Evolutionary conservation across 1,139 yeast genomes (phyloP).

Genomic region (Lodderomyces pseudojiufengensis): DNA sequence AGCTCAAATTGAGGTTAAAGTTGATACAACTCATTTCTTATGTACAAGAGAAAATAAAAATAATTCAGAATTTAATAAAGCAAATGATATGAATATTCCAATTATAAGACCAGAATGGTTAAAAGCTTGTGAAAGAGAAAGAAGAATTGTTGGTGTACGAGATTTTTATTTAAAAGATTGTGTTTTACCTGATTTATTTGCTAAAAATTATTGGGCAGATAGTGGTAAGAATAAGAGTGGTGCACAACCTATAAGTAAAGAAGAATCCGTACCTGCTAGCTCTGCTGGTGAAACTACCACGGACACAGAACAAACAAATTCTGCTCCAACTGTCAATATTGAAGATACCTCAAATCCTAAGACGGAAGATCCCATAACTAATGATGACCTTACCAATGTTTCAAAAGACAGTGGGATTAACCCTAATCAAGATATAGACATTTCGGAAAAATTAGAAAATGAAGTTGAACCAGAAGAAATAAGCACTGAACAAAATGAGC

Average conservation of each 20-base stretch:
- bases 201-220: conserved; percentile 41
- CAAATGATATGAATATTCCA: conserved; percentile 85
- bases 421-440: too few species aligned
- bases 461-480: too few species aligned
- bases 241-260: too few species aligned
- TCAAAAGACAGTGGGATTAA: too few species aligned
- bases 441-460: too few species aligned
- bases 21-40: conserved; percentile 92
- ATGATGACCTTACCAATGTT: too few species aligned
- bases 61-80: conserved; percentile 65
- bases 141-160: conserved; percentile 89
- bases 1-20: conserved; percentile 65
- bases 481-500: too few species aligned
- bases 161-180: conserved; percentile 65
- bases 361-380: too few species aligned
- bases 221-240: neutral
- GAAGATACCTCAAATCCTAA: neutral
- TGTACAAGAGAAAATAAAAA: conserved; percentile 65
- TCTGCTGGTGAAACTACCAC: too few species aligned
- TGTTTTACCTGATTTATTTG: conserved; percentile 45
- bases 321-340: conserved; percentile 6
- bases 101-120: conserved; percentile 96
- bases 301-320: neutral
- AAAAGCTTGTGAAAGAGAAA: conserved; percentile 86
- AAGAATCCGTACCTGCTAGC: too few species aligned